Percentiles rank a stretch among this genome's conserved stretches.
Conservation (phyloP, 345 rosid species). For the Isatis tinctoria region DNA sequence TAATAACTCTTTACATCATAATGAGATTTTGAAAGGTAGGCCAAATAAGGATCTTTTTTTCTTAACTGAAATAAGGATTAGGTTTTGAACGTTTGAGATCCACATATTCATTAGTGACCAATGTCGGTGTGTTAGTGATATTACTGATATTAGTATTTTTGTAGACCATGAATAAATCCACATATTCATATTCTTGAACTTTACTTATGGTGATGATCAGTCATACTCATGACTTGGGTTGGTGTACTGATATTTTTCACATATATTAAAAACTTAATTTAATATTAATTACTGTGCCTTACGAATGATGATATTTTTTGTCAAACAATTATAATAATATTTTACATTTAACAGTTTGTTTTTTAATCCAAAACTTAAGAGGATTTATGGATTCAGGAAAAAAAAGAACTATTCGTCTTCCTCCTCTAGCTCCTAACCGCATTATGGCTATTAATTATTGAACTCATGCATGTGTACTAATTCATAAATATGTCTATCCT, state of each 20-base stretch:
- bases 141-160: neutral
- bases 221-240: neutral
- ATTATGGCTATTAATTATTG: too few relatives aligned
- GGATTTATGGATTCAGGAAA: too few relatives aligned
- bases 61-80: neutral
- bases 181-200: neutral
- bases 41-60: neutral
- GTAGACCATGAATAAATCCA: neutral
- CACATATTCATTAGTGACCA: constrained; percentile 4
- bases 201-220: neutral
- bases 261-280: neutral
- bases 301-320: neutral
- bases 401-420: too few relatives aligned
- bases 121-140: constrained; percentile 8
- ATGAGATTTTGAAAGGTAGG: neutral
- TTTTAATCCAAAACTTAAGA: too few relatives aligned
- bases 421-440: too few relatives aligned
- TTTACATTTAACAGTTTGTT: too few relatives aligned
- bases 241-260: neutral
- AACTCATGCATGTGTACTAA: too few relatives aligned
- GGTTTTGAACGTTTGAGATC: constrained; percentile 3
- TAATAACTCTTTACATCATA: neutral
- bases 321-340: too few relatives aligned
- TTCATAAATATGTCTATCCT: too few relatives aligned
- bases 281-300: neutral